phyloP scores from a whole-genome alignment of 805 yeast genomes.

The Schwanniomyces occidentalis region DNA sequence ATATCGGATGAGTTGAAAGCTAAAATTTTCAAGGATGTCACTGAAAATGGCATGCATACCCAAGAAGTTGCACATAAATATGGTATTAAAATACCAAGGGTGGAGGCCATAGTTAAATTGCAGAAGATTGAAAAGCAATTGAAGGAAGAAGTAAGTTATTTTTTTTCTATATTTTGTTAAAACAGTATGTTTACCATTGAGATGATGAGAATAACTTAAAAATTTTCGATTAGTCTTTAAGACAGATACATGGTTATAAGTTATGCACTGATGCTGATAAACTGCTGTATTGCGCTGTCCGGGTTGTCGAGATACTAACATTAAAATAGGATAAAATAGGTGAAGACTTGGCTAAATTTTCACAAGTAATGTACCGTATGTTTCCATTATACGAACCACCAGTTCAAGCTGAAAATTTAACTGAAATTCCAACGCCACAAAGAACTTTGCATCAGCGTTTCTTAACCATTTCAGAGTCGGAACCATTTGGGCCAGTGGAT shows the following conservation, averaged over 20 bases:
- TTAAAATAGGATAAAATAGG: slow-evolving; percentile 47
- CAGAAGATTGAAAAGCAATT: slow-evolving; percentile 63
- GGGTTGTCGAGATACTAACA: slow-evolving; percentile 34
- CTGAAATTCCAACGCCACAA: slow-evolving; percentile 91
- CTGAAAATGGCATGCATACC: slow-evolving; percentile 51
- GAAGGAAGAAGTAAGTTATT: slow-evolving; percentile 58
- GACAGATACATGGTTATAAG: slow-evolving; percentile 61
- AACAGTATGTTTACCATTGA: background rate
- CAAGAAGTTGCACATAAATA: slow-evolving; percentile 77
- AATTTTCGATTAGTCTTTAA: slow-evolving; percentile 76
- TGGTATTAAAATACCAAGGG: slow-evolving; percentile 79
- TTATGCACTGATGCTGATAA: slow-evolving; percentile 14
- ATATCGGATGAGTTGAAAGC: slow-evolving; percentile 60
- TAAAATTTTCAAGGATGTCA: slow-evolving; percentile 58
- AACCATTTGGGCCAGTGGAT: slow-evolving; percentile 94
- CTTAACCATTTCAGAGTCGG: slow-evolving; percentile 87
- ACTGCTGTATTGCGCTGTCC: slow-evolving; percentile 5
- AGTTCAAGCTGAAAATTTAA: slow-evolving; percentile 64
- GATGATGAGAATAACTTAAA: slow-evolving; percentile 49
- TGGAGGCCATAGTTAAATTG: slow-evolving; percentile 83
- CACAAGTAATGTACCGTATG: slow-evolving; percentile 68
- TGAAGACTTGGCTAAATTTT: slow-evolving; percentile 59
- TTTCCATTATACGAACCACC: slow-evolving; percentile 66
- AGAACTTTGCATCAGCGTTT: slow-evolving; percentile 81
- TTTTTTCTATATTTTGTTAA: background rate